phyloP scores from a whole-genome alignment of 768 basidiomycete species.

The Cystoderma amianthinum region DNA sequence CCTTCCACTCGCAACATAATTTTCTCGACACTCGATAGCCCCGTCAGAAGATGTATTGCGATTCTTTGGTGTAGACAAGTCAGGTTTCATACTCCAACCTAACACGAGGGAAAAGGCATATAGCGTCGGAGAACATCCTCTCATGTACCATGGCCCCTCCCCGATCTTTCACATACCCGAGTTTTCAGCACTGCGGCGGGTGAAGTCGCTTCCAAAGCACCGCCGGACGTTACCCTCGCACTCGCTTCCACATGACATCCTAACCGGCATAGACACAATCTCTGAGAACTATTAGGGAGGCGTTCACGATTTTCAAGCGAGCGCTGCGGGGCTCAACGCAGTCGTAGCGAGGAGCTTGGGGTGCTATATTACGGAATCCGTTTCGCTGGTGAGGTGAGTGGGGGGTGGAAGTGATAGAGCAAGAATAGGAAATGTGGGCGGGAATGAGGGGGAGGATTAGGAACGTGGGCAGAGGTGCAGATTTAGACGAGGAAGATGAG shows the following conservation, averaged over 20 bases:
- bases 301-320: conserved; percentile 35
- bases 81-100: background rate
- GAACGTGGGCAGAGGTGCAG: conserved; percentile 51
- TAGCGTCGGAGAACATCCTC: too few species aligned
- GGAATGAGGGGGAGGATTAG: conserved; percentile 36
- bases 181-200: conserved; percentile 52
- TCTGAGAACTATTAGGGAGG: conserved; percentile 56
- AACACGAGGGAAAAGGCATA: conserved; percentile 40
- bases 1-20: conserved; percentile 8
- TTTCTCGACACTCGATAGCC: conserved; percentile 10
- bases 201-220: too few species aligned
- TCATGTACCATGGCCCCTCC: too few species aligned
- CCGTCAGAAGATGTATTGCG: conserved; percentile 17
- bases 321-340: conserved; percentile 8
- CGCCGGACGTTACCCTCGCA: conserved; percentile 46
- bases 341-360: conserved; percentile 12
- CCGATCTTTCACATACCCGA: conserved; percentile 63
- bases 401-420: too few species aligned
- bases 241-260: conserved; percentile 13
- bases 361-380: conserved; percentile 19
- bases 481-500: conserved; percentile 63
- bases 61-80: background rate
- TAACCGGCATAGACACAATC: conserved; percentile 48
- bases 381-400: conserved; percentile 17
- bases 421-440: conserved; percentile 4